A percentile compares a stretch with the other conserved stretches of the same genome.
These are phyloP conservation scores for Corchorus capsularis DNA, from an alignment of 345 rosid species.

Conservation along the genomic window DNA sequence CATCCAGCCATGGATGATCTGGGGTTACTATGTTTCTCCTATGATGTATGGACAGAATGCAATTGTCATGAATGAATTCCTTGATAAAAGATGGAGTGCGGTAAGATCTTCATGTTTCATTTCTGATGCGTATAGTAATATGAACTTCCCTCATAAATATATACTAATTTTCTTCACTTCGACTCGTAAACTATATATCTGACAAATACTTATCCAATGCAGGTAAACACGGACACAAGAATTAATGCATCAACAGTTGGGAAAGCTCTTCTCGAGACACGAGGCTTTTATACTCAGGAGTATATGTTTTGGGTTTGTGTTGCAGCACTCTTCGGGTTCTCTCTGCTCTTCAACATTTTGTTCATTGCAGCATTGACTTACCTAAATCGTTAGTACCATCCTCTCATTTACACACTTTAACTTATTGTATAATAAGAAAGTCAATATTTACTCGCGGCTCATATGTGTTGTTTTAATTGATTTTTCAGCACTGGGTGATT, in stretches of 20 bases:
- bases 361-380: conserved; percentile 68
- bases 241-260: conserved; percentile 63
- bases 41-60: conserved; percentile 99
- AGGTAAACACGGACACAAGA: conserved; percentile 58
- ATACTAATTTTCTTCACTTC: background rate
- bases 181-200: background rate
- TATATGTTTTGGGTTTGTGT: conserved; percentile 83
- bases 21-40: conserved; percentile 86
- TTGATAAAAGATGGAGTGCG: conserved; percentile 72
- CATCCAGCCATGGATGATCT: conserved; percentile 66
- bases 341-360: conserved; percentile 73
- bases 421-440: background rate
- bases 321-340: conserved; percentile 70
- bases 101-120: conserved; percentile 42
- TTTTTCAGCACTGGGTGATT: conserved; percentile 67
- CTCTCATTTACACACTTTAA: background rate
- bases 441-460: conserved; percentile 17
- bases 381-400: conserved; percentile 71
- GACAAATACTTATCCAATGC: conserved; percentile 26
- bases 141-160: background rate
- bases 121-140: background rate
- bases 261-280: conserved; percentile 54
- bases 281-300: conserved; percentile 68
- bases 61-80: conserved; percentile 81
- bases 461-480: background rate